Evolutionary conservation across 768 basidiomycete genomes (phyloP).

Genomic region (Paxillus rubicundulus): DNA sequence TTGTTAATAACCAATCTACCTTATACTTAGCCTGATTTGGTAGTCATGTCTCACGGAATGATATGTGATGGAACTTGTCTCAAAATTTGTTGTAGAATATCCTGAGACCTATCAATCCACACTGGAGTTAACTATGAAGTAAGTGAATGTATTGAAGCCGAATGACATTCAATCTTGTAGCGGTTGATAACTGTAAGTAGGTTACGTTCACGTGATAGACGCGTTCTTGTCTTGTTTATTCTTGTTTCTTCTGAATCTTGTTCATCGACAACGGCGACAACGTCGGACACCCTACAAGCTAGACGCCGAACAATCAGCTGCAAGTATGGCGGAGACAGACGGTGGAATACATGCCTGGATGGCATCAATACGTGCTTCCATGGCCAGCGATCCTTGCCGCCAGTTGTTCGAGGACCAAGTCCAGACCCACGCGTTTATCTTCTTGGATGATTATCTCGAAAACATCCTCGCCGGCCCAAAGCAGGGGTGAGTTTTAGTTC

Average conservation of each 20-base stretch:
- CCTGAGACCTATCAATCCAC: too few species aligned
- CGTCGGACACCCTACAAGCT: neutral
- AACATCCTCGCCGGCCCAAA: slow-evolving; percentile 63
- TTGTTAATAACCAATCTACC: too few species aligned
- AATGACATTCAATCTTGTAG: too few species aligned
- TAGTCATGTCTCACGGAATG: too few species aligned
- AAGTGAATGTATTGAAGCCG: too few species aligned
- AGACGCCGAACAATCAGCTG: slow-evolving; percentile 1
- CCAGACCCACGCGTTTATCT: slow-evolving; percentile 72
- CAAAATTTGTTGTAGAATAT: too few species aligned
- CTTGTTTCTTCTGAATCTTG: slow-evolving; percentile 9
- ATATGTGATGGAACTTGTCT: too few species aligned
- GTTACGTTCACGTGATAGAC: slow-evolving; percentile 26
- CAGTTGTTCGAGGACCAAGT: slow-evolving; percentile 71
- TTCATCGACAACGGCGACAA: neutral
- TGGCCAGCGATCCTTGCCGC: slow-evolving; percentile 71
- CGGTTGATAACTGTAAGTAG: too few species aligned
- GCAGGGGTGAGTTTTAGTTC: slow-evolving; percentile 51
- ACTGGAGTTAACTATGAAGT: too few species aligned
- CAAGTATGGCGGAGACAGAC: slow-evolving; percentile 8
- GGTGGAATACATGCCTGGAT: slow-evolving; percentile 68
- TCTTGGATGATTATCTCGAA: slow-evolving; percentile 76
- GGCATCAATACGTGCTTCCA: slow-evolving; percentile 59
- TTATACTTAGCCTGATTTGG: too few species aligned
- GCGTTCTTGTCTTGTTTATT: slow-evolving; percentile 22